Evolutionary conservation across 2,329 filamentous ascomycete species (phyloP), one percentile per base, ranked within the genome.

Genomic region (Ophiosphaerella narmari): DNA sequence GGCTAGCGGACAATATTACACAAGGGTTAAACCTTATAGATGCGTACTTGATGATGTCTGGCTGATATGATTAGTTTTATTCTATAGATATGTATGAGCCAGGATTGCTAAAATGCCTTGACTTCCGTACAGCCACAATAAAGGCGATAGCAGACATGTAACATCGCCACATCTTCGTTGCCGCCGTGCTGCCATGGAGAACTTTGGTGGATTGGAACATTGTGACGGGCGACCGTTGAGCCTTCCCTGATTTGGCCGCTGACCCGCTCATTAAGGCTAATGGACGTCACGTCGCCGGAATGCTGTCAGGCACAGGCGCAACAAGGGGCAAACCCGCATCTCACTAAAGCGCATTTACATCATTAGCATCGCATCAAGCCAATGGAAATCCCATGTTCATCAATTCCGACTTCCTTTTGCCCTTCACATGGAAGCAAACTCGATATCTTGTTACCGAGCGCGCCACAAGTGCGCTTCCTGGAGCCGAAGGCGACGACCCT

Each of bases 1-100:
- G 59, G 42, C 46, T 55, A 59, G 50, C 48, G 52, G 43, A 16
- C 50, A 49, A 43, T 70, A 70, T 68, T 60, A 52, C 24, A 47
- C 65, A 62, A 60, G 66, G 67, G 48, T 62, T 21, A 29, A 42
- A 13, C 31, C 34, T 40, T 62, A 62, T 55, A 60, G 52, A 36
- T 41, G 39, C 42, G 14, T 49, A 47, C 21, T 32, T 41, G 31
- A 36, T 29, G 26, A 29, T 29, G 6, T 29, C 26, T 29, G 26
- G 26, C 6, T 29, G 26, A 29, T 8, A 29, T 29, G 26, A 29
- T 8, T 8, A 29, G 7, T 9, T 2, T 6, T 29, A 29, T 29
- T 29, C 18, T 4, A 21, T 21, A 29, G 26, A 29, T 8, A 11
- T 29, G 26, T 29, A 29, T 8, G 7, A 11, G 9, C 6, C 5